These are phyloP conservation scores for Trichoderma sp. DNA, from an alignment of 2,329 filamentous ascomycete genomes.

Conservation along the genomic window DNA sequence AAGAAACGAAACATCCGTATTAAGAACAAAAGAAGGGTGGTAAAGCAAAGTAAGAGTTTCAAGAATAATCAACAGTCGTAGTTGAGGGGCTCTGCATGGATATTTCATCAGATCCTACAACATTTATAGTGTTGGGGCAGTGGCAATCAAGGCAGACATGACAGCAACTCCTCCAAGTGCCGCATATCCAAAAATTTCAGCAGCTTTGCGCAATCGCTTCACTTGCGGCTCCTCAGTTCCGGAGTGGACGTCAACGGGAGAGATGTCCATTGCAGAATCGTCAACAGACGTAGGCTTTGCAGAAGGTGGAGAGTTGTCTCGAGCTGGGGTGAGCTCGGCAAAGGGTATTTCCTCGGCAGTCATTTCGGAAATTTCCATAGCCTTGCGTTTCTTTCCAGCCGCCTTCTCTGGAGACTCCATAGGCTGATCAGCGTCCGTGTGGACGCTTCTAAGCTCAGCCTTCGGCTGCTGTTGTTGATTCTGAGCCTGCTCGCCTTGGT, in stretches of 20 bases:
- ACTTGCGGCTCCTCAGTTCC: slow-evolving; percentile 21
- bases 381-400: slow-evolving; percentile 29
- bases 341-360: slow-evolving; percentile 12
- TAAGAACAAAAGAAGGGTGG: not conserved
- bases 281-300: not conserved
- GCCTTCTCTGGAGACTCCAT: not conserved
- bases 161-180: slow-evolving; percentile 40
- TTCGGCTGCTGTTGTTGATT: not conserved
- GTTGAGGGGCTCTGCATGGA: not conserved
- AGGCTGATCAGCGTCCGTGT: not conserved
- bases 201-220: slow-evolving; percentile 37
- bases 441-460: not conserved
- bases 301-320: not conserved
- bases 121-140: slow-evolving; percentile 32
- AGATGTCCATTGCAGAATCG: not conserved
- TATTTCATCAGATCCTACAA: not conserved
- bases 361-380: slow-evolving; percentile 29
- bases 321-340: not conserved
- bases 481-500: not conserved
- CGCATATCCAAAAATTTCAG: slow-evolving; percentile 38
- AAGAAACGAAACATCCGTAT: not conserved
- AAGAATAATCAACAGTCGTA: not conserved
- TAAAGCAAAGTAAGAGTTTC: not conserved
- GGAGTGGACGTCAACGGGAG: not conserved
- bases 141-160: slow-evolving; percentile 41